Evolutionary conservation across 345 rosid genomes (phyloP).

Genomic region (Noccaea caerulescens): DNA sequence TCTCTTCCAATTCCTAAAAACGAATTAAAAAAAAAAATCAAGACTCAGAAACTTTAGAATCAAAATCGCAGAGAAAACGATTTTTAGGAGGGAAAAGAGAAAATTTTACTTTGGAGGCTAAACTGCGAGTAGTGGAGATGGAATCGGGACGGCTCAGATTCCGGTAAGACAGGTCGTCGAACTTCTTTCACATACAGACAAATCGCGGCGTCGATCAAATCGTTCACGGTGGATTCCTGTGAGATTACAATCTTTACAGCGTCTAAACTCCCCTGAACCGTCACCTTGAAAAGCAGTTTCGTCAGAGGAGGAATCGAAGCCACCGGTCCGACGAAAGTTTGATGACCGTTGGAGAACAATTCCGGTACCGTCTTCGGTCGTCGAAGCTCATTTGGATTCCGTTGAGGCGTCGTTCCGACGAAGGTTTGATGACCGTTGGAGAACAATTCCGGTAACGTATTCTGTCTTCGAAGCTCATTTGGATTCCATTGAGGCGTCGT

Average conservation of each 20-base stretch:
- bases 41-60: neutral
- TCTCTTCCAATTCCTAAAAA: constrained; percentile 61
- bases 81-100: neutral
- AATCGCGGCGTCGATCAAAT: constrained; percentile 57
- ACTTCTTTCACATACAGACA: constrained; percentile 68
- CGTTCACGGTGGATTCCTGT: constrained; percentile 69
- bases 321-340: neutral
- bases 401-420: constrained; percentile 27
- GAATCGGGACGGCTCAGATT: constrained; percentile 53
- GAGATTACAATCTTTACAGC: constrained; percentile 72
- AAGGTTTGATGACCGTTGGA: constrained; percentile 35
- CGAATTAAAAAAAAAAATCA: neutral
- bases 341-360: constrained; percentile 43
- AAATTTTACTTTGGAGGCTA: constrained; percentile 67
- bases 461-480: constrained; percentile 61
- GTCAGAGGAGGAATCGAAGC: constrained; percentile 52
- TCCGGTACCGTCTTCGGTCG: constrained; percentile 74
- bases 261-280: constrained; percentile 79
- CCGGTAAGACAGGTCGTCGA: constrained; percentile 67
- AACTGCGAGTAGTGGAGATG: constrained; percentile 97
- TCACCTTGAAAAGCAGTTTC: constrained; percentile 82
- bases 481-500: constrained; percentile 39
- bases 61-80: neutral
- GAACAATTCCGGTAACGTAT: constrained; percentile 63
- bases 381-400: constrained; percentile 49